Evolutionary conservation across 176 grass and related monocot genomes (phyloP), one percentile per base, ranked within the genome.

Genomic region (Pontederia crassipes): DNA sequence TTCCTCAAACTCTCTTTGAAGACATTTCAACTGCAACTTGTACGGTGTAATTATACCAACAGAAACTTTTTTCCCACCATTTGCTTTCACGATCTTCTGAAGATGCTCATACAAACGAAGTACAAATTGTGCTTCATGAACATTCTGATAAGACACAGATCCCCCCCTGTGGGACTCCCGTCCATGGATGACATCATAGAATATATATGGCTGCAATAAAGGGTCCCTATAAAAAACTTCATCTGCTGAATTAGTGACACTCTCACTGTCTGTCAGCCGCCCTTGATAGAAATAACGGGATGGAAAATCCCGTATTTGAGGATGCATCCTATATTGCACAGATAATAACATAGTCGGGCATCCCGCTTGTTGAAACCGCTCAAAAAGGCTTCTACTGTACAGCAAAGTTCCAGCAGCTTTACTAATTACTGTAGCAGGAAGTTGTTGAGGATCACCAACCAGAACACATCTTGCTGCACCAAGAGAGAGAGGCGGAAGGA

Each of bases 41-140:
- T 99, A 99, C 12, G 94, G 94, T 40, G 94, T 99, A 70, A 99
- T 93, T 93, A 99, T 93, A 68, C 94, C 94, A 60, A 99, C 85
- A 61, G 94, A 86, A 47, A 75, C 85, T 66, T 99, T 99, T 74
- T 93, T 99, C 45, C 68, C 85, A 66, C 84, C 77, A 81, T 86
- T 93, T 48, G 64, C 79, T 85, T 82, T 98, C 16, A 98, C 51
- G 26, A 89, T 61, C 64, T 83, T 98, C 72, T 92, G 84, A 62
- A 98, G 82, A 76, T 98, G 72, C 50, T 93, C 88, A 49, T 83
- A 93, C 47, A 98, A 78, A 45, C 77, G 69, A 63, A 93, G 78
- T 32, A 47, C 69, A 74, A 98, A 98, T 50, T 98, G 94, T 1
- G 88, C 94, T 83, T 98, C 94, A 64, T 93, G 85, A 72, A 98